Evolutionary conservation across 352 stramenopile genomes (phyloP), one percentile per base, ranked within the genome.

Genomic region (Pythium pectinolyticum): DNA sequence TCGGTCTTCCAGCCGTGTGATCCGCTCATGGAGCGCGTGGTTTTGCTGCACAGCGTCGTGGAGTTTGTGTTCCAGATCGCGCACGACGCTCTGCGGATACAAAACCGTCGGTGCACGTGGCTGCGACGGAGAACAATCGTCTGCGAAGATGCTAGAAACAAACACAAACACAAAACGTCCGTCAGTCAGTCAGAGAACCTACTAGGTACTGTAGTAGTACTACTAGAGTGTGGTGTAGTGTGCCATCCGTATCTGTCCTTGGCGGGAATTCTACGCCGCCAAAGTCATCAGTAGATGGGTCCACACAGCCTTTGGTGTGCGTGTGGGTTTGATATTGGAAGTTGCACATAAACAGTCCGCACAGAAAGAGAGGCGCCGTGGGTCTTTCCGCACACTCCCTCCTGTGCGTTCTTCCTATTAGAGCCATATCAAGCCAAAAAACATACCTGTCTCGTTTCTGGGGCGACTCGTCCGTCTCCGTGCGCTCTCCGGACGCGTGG

Each of bases 161-260:
- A 3, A 46, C 39, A 54, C 12, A 48, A 19, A 37, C 22, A 51
- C 12, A 43, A 5, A 5, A 60, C 22, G 40, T 56, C 20, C 57
- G 48, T 34, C 14, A 3, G 10, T 47, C 3, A n/a, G 14, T 22
- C 9, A 55, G 22, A 46, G 35, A 3, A 40, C n/a, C n/a, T n/a
- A n/a, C n/a, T n/a, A n/a, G n/a, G n/a, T n/a, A n/a, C n/a, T n/a
- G n/a, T n/a, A n/a, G n/a, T n/a, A n/a, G n/a, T n/a, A n/a, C n/a
- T n/a, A n/a, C n/a, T n/a, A 9, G 14, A 41, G 24, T 56, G n/a
- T 17, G 10, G 17, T 15, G 43, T 12, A 40, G 31, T 93, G 82
- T 93, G 69, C 75, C 62, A 89, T 88, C 83, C 83, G 85, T 94
- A 94, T 92, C 85, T 94, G 85, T 94, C 85, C 83, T 94, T 88